Conservation (phyloP, 1,139 yeast genomes). For the Suzukiozyma palmioleophila region DNA sequence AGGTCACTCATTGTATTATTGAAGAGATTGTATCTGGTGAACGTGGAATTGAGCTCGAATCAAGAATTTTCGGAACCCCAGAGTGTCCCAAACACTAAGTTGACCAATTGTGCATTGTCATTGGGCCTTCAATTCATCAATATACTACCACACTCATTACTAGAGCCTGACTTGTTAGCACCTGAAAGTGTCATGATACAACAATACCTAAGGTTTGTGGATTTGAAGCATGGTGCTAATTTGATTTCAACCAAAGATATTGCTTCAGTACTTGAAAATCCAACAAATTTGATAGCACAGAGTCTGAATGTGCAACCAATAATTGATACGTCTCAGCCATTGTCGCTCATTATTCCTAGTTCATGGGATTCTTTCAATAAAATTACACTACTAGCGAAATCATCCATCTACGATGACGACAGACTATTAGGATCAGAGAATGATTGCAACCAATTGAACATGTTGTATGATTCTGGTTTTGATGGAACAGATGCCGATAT, state of each 20-base stretch:
- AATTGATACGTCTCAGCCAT: constrained; percentile 6
- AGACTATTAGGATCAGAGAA: constrained; percentile 13
- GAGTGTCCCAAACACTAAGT: not conserved
- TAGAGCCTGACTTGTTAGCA: constrained; percentile 18
- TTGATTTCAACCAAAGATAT: constrained; percentile 6
- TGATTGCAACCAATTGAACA: constrained; percentile 1
- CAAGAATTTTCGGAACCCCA: not conserved
- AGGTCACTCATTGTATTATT: constrained; percentile 1
- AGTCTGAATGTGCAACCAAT: constrained; percentile 8
- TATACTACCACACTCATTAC: constrained; percentile 14
- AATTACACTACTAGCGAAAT: constrained; percentile 40
- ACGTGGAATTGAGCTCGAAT: not conserved
- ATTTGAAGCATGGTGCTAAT: constrained; percentile 35
- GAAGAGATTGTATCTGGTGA: not conserved
- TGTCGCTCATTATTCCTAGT: constrained; percentile 29
- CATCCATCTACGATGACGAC: constrained; percentile 13
- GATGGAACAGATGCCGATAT: not conserved
- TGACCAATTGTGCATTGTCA: constrained; percentile 14
- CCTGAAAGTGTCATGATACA: constrained; percentile 33
- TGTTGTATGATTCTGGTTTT: not conserved
- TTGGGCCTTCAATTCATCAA: constrained; percentile 15
- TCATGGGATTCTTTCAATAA: constrained; percentile 51
- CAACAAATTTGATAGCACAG: constrained; percentile 8
- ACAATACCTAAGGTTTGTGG: constrained; percentile 48
- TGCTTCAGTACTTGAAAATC: constrained; percentile 24